Conservation (phyloP, 441 rosid species). For the Erodium texanum region DNA sequence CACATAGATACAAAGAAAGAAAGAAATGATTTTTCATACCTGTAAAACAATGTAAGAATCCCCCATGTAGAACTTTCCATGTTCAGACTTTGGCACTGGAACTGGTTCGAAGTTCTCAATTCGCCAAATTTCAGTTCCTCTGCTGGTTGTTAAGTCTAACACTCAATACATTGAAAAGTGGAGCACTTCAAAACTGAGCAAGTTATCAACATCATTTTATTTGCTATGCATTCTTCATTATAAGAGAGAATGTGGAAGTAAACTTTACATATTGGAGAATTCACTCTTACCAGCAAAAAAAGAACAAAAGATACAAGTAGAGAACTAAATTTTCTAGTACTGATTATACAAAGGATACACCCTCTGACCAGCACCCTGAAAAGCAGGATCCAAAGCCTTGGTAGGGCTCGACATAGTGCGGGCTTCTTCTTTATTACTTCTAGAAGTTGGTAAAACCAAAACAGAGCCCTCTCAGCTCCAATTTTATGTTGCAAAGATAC, state of each 20-base stretch:
- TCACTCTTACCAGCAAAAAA: too few species aligned
- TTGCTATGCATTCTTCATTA: slow-evolving; percentile 1
- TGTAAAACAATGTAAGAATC: slow-evolving; percentile 90
- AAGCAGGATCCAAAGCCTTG: slow-evolving; percentile 83
- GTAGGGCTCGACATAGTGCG: slow-evolving; percentile 63
- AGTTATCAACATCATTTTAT: slow-evolving; percentile 7
- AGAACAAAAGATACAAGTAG: slow-evolving; percentile 2
- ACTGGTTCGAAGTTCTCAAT: slow-evolving; percentile 91
- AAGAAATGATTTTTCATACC: slow-evolving; percentile 30
- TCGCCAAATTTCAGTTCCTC: slow-evolving; percentile 98
- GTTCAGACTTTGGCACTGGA: slow-evolving; percentile 74
- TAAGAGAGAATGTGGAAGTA: slow-evolving; percentile 2
- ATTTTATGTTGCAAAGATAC: slow-evolving; percentile 16
- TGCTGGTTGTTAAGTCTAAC: slow-evolving; percentile 49
- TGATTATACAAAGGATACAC: slow-evolving; percentile 51
- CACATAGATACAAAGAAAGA: background rate
- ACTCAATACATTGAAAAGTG: slow-evolving; percentile 15
- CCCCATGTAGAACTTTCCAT: slow-evolving; percentile 95
- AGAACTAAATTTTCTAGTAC: slow-evolving; percentile 6
- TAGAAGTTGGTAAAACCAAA: slow-evolving; percentile 15
- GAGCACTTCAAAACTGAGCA: slow-evolving; percentile 6
- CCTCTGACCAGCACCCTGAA: slow-evolving; percentile 93
- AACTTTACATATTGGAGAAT: too few species aligned
- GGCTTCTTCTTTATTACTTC: slow-evolving; percentile 19
- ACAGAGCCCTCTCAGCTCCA: slow-evolving; percentile 16